A percentile compares a stretch with the other conserved stretches of the same genome.
Conservation (phyloP, 305 asterid genomes). For the Fraxinus latifolia region DNA sequence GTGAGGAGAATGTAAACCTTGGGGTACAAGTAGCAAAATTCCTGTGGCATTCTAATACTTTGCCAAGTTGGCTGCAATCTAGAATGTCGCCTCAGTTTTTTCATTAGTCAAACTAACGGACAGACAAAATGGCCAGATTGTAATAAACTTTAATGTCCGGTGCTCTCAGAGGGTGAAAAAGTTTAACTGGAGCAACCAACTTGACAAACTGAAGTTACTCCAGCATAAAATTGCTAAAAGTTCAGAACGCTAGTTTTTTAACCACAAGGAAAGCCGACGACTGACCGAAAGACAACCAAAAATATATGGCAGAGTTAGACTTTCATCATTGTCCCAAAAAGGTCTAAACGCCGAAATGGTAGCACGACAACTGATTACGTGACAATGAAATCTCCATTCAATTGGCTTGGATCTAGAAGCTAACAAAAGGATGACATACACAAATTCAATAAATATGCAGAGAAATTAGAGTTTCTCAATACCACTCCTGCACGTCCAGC, state of each 20-base stretch:
- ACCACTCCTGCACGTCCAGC: not conserved
- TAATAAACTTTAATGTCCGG: not conserved
- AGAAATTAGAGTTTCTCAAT: not conserved
- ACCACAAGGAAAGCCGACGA: not conserved
- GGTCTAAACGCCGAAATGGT: not conserved
- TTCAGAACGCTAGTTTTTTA: not conserved
- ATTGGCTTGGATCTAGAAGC: not conserved
- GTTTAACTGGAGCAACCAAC: not conserved
- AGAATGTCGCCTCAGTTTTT: not conserved
- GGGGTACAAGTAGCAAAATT: no score
- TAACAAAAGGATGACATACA: not conserved
- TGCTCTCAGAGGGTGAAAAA: not conserved
- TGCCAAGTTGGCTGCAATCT: not conserved
- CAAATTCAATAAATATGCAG: not conserved
- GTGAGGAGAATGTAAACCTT: no score
- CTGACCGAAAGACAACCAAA: not conserved
- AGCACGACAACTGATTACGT: not conserved
- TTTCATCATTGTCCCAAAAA: not conserved
- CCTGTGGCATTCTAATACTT: not conserved
- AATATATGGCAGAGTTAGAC: not conserved
- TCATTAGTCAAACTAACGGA: not conserved
- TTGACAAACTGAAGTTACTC: not conserved
- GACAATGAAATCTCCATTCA: not conserved
- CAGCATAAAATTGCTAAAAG: not conserved
- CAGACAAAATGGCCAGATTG: not conserved